Evolutionary conservation across 208 protist species (phyloP), one percentile per base, ranked within the genome.

Genomic region (Leishmania major): DNA sequence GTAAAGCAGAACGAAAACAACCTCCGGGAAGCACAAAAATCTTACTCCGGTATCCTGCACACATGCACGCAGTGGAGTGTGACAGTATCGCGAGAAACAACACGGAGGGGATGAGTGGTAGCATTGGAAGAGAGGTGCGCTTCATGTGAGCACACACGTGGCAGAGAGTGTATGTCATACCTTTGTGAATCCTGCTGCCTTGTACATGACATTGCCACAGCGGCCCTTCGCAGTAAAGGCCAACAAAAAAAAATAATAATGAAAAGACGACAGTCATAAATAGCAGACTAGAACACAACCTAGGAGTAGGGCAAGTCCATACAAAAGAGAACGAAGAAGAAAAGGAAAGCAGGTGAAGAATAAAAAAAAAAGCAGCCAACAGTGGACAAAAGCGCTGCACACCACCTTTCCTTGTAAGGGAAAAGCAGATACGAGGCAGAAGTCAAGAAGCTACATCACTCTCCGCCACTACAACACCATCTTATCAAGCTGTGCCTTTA

Each of bases 401-500:
- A 35, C 25, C 11, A n/a, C 43, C n/a, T 53, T 51, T 51, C 40
- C 3, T 53, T 73, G 37, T 47, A 79, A 74, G n/a, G 64, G 47
- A 75, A 62, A 75, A 77, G n/a, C 70, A 79, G 60, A 75, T 17
- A 82, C 3, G 1, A 55, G 55, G 40, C 74, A 74, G 72, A 45
- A 37, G 17, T 57, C 4, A 76, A 73, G 15, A 53, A 1, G 8
- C 25, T 17, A 51, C 28, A 53, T 35, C 43, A 7, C 43, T 51
- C 43, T 35, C 43, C 37, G 43, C 25, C 49, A 49, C 55, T 90
- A 89, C 40, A 57, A 79, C 62, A 94, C 85, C 49, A 97, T 47
- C 62, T 91, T 89, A 57, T 97, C 94, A 43, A 97, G 80, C 74
- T 95, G 91, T 17, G 85, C 88, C 69, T 92, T 90, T 13, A 97